Percentiles rank a stretch among this genome's conserved stretches.
Conservation (phyloP, 768 basidiomycete species). For the Collybia mongolica region DNA sequence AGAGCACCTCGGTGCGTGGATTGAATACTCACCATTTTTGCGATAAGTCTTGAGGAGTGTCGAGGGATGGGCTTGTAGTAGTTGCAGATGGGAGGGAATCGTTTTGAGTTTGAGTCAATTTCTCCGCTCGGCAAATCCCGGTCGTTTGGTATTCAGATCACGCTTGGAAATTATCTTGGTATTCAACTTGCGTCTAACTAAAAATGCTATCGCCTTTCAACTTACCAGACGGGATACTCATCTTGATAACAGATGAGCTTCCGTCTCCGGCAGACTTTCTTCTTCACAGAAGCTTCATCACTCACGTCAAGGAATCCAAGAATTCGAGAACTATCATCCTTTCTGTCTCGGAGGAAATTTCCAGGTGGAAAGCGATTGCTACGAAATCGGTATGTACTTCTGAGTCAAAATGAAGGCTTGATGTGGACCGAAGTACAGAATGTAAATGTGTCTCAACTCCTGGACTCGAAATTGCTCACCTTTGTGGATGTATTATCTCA, state of each 20-base stretch:
- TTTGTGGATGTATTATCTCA: conserved; percentile 54
- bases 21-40: conserved; percentile 53
- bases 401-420: not conserved
- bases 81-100: not conserved
- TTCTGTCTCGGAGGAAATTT: conserved; percentile 54
- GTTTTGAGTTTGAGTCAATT: no score
- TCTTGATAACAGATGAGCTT: conserved; percentile 72
- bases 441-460: conserved; percentile 33
- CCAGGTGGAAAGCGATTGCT: conserved; percentile 63
- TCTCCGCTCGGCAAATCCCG: no score
- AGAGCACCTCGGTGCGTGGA: conserved; percentile 35
- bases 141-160: no score
- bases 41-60: conserved; percentile 38
- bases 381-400: conserved; percentile 56
- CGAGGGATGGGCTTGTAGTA: conserved; percentile 3
- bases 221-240: conserved; percentile 48
- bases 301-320: conserved; percentile 48
- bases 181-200: not conserved
- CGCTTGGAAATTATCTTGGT: no score
- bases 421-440: conserved; percentile 27
- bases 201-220: conserved; percentile 53
- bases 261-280: conserved; percentile 73
- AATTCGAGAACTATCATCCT: conserved; percentile 44
- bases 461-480: conserved; percentile 37
- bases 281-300: conserved; percentile 51